These are phyloP conservation scores for Aspergillus hancockii DNA, from an alignment of 495 filamentous ascomycete species.

Conservation along the genomic window DNA sequence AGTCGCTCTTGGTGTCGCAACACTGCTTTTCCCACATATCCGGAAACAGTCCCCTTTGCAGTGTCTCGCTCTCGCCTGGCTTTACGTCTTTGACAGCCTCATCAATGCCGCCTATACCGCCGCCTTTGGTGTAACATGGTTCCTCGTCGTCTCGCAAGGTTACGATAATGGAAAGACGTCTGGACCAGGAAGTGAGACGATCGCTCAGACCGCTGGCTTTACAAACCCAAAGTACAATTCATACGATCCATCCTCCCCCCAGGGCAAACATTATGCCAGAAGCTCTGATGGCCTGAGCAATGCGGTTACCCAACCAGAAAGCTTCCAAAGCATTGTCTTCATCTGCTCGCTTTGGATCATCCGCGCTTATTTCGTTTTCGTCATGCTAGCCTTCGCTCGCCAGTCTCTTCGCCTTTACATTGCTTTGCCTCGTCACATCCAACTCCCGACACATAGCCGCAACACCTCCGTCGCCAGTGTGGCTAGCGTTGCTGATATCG, in stretches of 20 bases:
- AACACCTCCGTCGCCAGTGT: conserved; percentile 48
- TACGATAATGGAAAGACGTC: conserved; percentile 44
- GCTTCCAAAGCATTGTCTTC: conserved; percentile 71
- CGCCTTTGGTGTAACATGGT: conserved; percentile 81
- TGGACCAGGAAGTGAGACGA: conserved; percentile 50
- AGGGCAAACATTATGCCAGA: conserved; percentile 32
- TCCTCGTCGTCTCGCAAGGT: conserved; percentile 64
- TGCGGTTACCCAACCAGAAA: conserved; percentile 65
- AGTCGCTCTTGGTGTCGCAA: conserved; percentile 58
- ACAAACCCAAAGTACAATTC: conserved; percentile 66
- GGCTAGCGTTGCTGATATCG: conserved; percentile 48
- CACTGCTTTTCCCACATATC: conserved; percentile 68
- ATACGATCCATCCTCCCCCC: conserved; percentile 54
- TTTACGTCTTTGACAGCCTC: conserved; percentile 76
- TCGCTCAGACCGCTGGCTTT: conserved; percentile 68
- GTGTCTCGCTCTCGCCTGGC: conserved; percentile 69
- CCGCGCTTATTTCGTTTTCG: conserved; percentile 73
- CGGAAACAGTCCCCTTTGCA: conserved; percentile 68
- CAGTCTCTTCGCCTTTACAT: conserved; percentile 62
- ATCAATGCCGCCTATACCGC: conserved; percentile 78
- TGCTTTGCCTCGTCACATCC: conserved; percentile 45
- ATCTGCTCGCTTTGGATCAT: conserved; percentile 71
- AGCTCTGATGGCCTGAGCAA: conserved; percentile 42
- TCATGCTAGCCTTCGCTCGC: conserved; percentile 79
- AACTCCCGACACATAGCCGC: conserved; percentile 45